A percentile compares a stretch with the other conserved stretches of the same genome.
Evolutionary conservation across 768 basidiomycete genomes (phyloP).

Genomic region (Leccinum incarnatum): DNA sequence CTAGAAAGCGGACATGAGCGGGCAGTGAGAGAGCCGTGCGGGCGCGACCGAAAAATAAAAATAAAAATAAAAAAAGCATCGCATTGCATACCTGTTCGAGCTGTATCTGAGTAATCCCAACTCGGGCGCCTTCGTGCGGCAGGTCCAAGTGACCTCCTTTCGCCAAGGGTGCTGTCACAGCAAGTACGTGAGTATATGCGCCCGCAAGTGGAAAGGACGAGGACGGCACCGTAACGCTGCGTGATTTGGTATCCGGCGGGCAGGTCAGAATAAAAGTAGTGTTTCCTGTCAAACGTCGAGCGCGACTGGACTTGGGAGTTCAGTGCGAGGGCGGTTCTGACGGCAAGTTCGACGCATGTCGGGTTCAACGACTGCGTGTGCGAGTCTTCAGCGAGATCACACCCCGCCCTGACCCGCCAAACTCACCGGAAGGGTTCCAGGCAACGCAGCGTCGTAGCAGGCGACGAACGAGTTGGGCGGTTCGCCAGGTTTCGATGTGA

Average conservation of each 20-base stretch:
- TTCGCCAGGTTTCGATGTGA: slow-evolving; percentile 45
- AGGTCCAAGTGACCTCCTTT: slow-evolving; percentile 57
- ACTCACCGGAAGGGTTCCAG: slow-evolving; percentile 88
- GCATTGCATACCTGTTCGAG: slow-evolving; percentile 75
- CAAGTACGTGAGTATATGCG: not conserved
- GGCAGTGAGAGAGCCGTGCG: not conserved
- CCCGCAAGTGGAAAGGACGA: not conserved
- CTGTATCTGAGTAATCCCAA: slow-evolving; percentile 93
- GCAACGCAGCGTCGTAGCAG: slow-evolving; percentile 84
- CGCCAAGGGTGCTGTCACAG: slow-evolving; percentile 71
- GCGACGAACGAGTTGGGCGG: slow-evolving; percentile 72
- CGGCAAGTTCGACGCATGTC: slow-evolving; percentile 72
- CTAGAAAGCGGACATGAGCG: slow-evolving; percentile 36
- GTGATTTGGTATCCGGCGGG: slow-evolving; percentile 97
- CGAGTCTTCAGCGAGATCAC: not conserved
- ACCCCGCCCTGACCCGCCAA: not conserved
- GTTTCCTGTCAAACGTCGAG: slow-evolving; percentile 93
- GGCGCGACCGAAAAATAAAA: not conserved
- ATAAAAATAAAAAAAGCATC: not conserved
- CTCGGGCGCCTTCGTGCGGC: slow-evolving; percentile 37
- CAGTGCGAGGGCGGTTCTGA: slow-evolving; percentile 80
- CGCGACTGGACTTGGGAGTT: slow-evolving; percentile 56
- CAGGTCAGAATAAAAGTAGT: slow-evolving; percentile 96
- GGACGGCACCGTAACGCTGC: slow-evolving; percentile 77
- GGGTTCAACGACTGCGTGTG: slow-evolving; percentile 45